Evolutionary conservation across 305 asterid genomes (phyloP).

Genomic region (Lippia alba): DNA sequence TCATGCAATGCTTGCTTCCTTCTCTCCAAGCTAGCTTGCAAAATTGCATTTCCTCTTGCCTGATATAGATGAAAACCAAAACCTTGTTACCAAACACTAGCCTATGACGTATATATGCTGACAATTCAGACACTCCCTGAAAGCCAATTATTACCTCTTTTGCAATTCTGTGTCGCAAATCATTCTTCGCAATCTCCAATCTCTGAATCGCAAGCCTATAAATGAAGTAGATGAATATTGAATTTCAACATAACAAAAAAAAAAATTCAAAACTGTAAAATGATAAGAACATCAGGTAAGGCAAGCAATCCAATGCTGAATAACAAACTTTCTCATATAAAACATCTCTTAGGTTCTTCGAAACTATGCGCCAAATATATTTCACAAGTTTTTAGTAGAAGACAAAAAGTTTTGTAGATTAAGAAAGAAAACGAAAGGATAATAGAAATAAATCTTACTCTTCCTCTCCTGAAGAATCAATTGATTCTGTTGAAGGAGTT

Average conservation of each 20-base stretch:
- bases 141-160: slow-evolving; percentile 68
- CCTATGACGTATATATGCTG: slow-evolving; percentile 29
- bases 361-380: background rate
- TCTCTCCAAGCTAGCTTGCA: slow-evolving; percentile 99
- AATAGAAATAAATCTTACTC: slow-evolving; percentile 59
- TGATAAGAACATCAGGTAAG: slow-evolving; percentile 14
- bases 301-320: background rate
- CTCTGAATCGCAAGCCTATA: slow-evolving; percentile 93
- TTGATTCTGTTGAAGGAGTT: slow-evolving; percentile 69
- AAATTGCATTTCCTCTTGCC: slow-evolving; percentile 99
- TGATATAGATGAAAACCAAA: slow-evolving; percentile 40
- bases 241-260: slow-evolving; percentile 33
- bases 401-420: slow-evolving; percentile 18
- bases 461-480: slow-evolving; percentile 93
- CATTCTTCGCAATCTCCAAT: slow-evolving; percentile 88
- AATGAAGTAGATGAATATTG: slow-evolving; percentile 39
- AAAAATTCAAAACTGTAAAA: slow-evolving; percentile 20
- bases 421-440: too few relatives aligned
- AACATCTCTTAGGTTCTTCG: background rate
- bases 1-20: slow-evolving; percentile 99
- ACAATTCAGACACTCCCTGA: slow-evolving; percentile 14
- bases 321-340: background rate
- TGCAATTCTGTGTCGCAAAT: slow-evolving; percentile 89
- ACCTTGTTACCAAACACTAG: slow-evolving; percentile 32
- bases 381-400: slow-evolving; percentile 20